A percentile compares a stretch with the other conserved stretches of the same genome.
phyloP scores from a whole-genome alignment of 371 early-diverging fungal species.

The Apophysomyces elegans region DNA sequence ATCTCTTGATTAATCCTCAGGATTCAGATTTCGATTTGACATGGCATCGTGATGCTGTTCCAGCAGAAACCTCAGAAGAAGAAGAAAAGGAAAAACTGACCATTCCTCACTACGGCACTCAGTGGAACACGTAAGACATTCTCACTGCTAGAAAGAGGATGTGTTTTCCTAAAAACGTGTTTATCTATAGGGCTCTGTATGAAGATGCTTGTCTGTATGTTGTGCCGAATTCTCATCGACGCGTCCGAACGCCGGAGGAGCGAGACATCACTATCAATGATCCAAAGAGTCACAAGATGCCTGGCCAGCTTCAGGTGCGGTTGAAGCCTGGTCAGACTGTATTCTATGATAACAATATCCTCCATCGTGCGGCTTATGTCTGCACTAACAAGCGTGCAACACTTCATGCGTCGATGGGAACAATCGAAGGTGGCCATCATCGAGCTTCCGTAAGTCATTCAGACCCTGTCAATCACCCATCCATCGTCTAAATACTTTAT shows the following conservation, averaged over 20 bases:
- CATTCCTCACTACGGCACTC: conserved; percentile 61
- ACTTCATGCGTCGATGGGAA: conserved; percentile 62
- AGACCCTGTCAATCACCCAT: too few species aligned
- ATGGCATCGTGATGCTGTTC: conserved; percentile 61
- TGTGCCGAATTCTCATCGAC: conserved; percentile 54
- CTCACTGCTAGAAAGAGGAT: neutral
- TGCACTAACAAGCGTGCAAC: conserved; percentile 51
- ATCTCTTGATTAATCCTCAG: conserved; percentile 56
- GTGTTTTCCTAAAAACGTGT: neutral
- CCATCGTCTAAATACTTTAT: neutral
- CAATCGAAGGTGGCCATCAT: conserved; percentile 56
- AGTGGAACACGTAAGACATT: conserved; percentile 56
- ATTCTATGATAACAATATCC: conserved; percentile 62
- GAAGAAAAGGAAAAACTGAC: conserved; percentile 46
- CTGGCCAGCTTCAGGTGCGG: conserved; percentile 43
- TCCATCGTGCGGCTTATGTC: conserved; percentile 59
- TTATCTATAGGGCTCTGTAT: conserved; percentile 47
- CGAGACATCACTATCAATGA: conserved; percentile 53
- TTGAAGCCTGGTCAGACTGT: conserved; percentile 61
- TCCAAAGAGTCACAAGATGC: conserved; percentile 54
- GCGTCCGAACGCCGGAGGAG: conserved; percentile 50
- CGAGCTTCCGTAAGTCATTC: conserved; percentile 39
- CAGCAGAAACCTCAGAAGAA: conserved; percentile 46
- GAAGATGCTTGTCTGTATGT: conserved; percentile 57
- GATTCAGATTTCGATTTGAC: conserved; percentile 56